A percentile compares a stretch with the other conserved stretches of the same genome.
phyloP scores from a whole-genome alignment of 2,329 filamentous ascomycete species.

The Neonectria coccinea region DNA sequence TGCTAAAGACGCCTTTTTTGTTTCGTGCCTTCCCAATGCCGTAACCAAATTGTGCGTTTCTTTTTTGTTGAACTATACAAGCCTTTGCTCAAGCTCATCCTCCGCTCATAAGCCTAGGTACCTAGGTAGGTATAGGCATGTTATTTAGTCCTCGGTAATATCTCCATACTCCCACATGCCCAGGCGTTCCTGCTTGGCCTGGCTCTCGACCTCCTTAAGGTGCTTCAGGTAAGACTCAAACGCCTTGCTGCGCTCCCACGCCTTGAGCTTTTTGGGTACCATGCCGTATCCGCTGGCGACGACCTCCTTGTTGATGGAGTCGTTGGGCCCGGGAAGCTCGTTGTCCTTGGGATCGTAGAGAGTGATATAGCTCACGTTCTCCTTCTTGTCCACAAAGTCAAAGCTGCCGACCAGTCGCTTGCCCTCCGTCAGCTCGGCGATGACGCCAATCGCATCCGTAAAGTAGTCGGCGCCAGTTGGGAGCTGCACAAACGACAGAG shows the following conservation, averaged over 20 bases:
- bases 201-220: constrained; percentile 77
- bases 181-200: constrained; percentile 82
- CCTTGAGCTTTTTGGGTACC: constrained; percentile 91
- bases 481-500: constrained; percentile 89
- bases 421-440: constrained; percentile 79
- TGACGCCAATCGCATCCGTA: constrained; percentile 79
- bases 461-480: constrained; percentile 87
- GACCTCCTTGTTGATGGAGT: constrained; percentile 91
- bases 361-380: constrained; percentile 86
- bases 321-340: constrained; percentile 67
- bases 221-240: constrained; percentile 78
- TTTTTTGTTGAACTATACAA: constrained; percentile 31
- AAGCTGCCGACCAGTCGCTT: constrained; percentile 90
- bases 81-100: constrained; percentile 15
- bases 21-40: constrained; percentile 27
- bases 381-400: constrained; percentile 82
- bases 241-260: constrained; percentile 82
- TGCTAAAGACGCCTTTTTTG: constrained; percentile 27
- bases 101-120: constrained; percentile 16
- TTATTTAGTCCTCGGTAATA: constrained; percentile 84
- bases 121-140: constrained; percentile 3
- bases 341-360: constrained; percentile 81
- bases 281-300: constrained; percentile 86
- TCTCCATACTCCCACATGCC: constrained; percentile 99
- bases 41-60: constrained; percentile 24